Evolutionary conservation across 768 basidiomycete genomes (phyloP).

Genomic region (Trametes punicea): DNA sequence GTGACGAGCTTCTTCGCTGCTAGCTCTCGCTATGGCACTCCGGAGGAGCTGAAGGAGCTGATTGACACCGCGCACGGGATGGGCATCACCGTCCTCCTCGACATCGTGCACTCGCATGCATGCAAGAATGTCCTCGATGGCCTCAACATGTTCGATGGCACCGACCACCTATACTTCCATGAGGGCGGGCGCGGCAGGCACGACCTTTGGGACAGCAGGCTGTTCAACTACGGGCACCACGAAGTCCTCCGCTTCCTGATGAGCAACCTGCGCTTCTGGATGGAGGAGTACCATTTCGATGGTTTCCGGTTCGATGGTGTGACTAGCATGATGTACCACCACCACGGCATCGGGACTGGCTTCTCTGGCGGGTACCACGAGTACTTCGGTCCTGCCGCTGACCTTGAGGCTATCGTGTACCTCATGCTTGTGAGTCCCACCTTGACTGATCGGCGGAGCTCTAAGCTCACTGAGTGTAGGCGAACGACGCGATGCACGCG

Average conservation of each 20-base stretch:
- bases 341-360: slow-evolving; percentile 96
- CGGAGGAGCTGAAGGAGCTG: slow-evolving; percentile 93
- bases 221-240: slow-evolving; percentile 95
- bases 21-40: slow-evolving; percentile 92
- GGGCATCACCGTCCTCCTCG: slow-evolving; percentile 90
- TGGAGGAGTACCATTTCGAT: slow-evolving; percentile 94
- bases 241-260: slow-evolving; percentile 94
- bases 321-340: slow-evolving; percentile 98
- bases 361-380: slow-evolving; percentile 99
- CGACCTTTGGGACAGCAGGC: slow-evolving; percentile 95
- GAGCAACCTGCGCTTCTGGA: slow-evolving; percentile 92
- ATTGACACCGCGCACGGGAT: slow-evolving; percentile 93
- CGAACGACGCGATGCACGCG: slow-evolving; percentile 84
- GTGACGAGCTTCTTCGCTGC: slow-evolving; percentile 97
- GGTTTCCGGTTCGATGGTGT: slow-evolving; percentile 99
- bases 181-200: slow-evolving; percentile 87
- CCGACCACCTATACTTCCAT: slow-evolving; percentile 97
- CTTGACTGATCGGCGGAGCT: too few relatives aligned
- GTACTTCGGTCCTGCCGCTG: slow-evolving; percentile 86
- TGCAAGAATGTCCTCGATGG: slow-evolving; percentile 98
- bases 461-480: too few relatives aligned
- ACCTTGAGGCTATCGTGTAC: slow-evolving; percentile 89
- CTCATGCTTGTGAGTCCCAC: slow-evolving; percentile 82
- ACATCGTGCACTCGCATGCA: slow-evolving; percentile 97
- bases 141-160: slow-evolving; percentile 94